Evolutionary conservation across 2,329 filamentous ascomycete genomes (phyloP), one percentile per base, ranked within the genome.

Genomic region (Colletotrichum tamarilloi): DNA sequence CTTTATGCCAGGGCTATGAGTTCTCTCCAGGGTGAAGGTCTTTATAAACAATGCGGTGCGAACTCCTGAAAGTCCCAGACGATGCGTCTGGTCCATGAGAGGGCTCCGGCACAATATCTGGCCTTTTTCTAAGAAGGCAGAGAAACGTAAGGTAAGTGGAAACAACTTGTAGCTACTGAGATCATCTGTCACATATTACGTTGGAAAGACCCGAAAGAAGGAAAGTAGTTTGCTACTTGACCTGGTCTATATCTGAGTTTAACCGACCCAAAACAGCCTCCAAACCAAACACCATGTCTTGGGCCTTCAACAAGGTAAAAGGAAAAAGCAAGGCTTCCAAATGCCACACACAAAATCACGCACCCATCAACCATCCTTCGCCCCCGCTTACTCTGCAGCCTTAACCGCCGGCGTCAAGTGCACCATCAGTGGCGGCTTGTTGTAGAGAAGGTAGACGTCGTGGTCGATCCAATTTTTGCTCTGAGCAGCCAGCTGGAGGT

Each of bases 361-460:
- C 22, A 8, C 24, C 24, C 12, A 11, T 12, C 24, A 12, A 5
- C 6, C 22, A 55, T n/a, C 42, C 8, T 8, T 19, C 7, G 5
- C 14, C 14, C 1, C 38, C 14, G 19, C 42, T 49, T 49, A 49
- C 42, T n/a, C 42, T 3, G 8, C 16, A 49, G 6, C 42, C 42
- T n/a, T 49, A 4, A 49, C 42, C 42, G 42, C 42, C 28, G 68
- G 72, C 46, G 57, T 74, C 22, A 74, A 26, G 53, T 74, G 67
- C 11, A 74, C 68, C 62, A 58, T 74, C 12, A 74, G 46, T 2
- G 68, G 19, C 63, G 72, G 58, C 59, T 74, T 74, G 35, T 35
- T 30, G 57, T 63, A 74, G 30, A 74, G 19, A n/a, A n/a, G 26
- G 26, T 63, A 60, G 38, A 58, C 42, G 28, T 14, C 8, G 8